Conservation (phyloP, 2,329 filamentous ascomycete species). For the Fusarium pininemorale region DNA sequence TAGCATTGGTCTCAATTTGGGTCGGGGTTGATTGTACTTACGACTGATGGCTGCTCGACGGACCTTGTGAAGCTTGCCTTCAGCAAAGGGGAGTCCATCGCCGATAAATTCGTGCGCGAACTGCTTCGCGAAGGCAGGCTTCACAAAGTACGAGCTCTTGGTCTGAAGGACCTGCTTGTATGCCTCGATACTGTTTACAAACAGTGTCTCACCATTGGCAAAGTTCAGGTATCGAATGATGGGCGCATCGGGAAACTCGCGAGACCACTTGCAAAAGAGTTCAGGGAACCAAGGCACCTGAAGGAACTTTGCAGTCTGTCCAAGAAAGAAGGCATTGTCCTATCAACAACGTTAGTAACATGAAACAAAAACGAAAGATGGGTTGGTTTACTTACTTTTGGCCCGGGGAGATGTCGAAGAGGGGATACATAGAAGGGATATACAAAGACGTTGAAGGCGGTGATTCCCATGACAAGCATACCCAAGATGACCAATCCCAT, state of each 20-base stretch:
- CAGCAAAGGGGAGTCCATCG: slow-evolving; percentile 48
- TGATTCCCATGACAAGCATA: background rate
- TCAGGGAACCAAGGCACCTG: slow-evolving; percentile 41
- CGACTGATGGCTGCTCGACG: slow-evolving; percentile 48
- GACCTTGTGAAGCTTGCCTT: slow-evolving; percentile 48
- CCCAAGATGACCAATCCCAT: background rate
- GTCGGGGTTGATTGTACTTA: background rate
- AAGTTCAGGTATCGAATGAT: slow-evolving; percentile 43
- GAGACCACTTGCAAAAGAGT: slow-evolving; percentile 43
- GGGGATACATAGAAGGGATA: slow-evolving; percentile 56
- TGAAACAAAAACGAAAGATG: background rate
- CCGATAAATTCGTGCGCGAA: slow-evolving; percentile 42
- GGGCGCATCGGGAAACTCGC: slow-evolving; percentile 40
- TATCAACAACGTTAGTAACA: slow-evolving; percentile 25
- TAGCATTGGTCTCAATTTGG: background rate
- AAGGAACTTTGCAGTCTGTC: slow-evolving; percentile 50
- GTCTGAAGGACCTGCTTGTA: slow-evolving; percentile 42
- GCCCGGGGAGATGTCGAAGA: slow-evolving; percentile 55
- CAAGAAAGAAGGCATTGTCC: slow-evolving; percentile 52
- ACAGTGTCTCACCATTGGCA: slow-evolving; percentile 39
- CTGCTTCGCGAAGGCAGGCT: slow-evolving; percentile 38
- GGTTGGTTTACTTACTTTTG: slow-evolving; percentile 45
- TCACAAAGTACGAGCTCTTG: slow-evolving; percentile 41
- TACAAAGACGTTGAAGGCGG: slow-evolving; percentile 46
- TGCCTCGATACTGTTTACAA: slow-evolving; percentile 40